Conservation (phyloP, 2,329 filamentous ascomycete species). For the Scytalidium lignicola region DNA sequence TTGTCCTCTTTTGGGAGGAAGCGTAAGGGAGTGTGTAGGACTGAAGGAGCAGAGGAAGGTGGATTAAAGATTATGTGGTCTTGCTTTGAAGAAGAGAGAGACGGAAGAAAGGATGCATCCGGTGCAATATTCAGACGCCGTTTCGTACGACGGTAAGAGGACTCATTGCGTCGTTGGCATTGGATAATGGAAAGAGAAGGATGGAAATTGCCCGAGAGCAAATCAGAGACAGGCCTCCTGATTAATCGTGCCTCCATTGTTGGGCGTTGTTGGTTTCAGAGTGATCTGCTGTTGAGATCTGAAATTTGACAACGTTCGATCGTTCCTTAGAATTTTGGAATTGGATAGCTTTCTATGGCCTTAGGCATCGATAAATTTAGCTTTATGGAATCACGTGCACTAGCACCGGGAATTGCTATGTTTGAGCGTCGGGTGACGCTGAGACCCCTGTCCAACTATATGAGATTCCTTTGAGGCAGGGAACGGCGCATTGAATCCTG, state of each 20-base stretch:
- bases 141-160: conserved; percentile 28
- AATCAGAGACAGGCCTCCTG: conserved; percentile 21
- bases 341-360: neutral
- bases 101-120: conserved; percentile 51
- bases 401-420: neutral
- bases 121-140: conserved; percentile 47
- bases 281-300: conserved; percentile 1
- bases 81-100: conserved; percentile 28
- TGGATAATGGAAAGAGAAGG: conserved; percentile 21
- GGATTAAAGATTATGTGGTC: conserved; percentile 53
- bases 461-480: neutral
- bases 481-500: neutral
- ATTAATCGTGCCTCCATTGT: conserved; percentile 26
- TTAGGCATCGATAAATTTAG: neutral
- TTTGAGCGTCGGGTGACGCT: neutral
- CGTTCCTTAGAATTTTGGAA: neutral
- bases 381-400: neutral
- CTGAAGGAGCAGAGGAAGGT: conserved; percentile 48
- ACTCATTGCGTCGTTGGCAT: conserved; percentile 25
- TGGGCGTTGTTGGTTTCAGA: conserved; percentile 2
- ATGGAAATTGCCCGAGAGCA: conserved; percentile 21
- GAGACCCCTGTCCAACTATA: neutral
- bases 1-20: conserved; percentile 50
- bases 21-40: conserved; percentile 60
- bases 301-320: neutral